Base-by-base conservation (phyloP, 345 rosid species). In the Bretschneidera sinensis region DNA sequence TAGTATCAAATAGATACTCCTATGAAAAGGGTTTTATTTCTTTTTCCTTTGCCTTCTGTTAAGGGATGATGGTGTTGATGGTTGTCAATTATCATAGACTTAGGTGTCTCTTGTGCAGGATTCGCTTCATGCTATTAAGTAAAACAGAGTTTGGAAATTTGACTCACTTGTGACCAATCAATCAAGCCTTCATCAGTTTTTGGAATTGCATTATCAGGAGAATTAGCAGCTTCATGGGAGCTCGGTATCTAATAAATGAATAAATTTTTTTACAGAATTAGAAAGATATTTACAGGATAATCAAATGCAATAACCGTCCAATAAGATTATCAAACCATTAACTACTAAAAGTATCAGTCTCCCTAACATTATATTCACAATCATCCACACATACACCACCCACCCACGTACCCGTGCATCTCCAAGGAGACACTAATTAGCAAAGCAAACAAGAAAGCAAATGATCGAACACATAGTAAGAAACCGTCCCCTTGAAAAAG, bases 141-240 rank as follows among this genome's bases (percentile, higher is more conserved):
- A 39, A 39, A 14, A 7, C 10, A 39, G 11, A 22, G 57, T 20
- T 39, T 7, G 56, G 52, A 60, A 63, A 24, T 56, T 54, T 24
- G 66, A 62, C 88, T 74, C 69, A 90, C 99, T 73, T 84, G 89
- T 21, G 97, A 86, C 99, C 96, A 94, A 76, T 94, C 99, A 58
- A 94, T 64, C 66, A 82, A 71, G 1, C 96, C 96, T 71, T 77
- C 80, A 75, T 84, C 74, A 39, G 87, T 86, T 68, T 86, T 88
- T 1, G 99, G 95, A 83, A 90, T 88, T 64, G 78, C 70, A 65
- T 65, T 71, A 21, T 83, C 74, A 53, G 72, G 69, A 61, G 96
- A 74, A 60, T 73, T 76, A 10, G 70, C 55, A 14, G 81, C 76
- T 74, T 90, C 97, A 65, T 61, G 74, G 55, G 92, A 79, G 71